phyloP scores from a whole-genome alignment of 345 rosid genomes.

The Sonneratia alba region DNA sequence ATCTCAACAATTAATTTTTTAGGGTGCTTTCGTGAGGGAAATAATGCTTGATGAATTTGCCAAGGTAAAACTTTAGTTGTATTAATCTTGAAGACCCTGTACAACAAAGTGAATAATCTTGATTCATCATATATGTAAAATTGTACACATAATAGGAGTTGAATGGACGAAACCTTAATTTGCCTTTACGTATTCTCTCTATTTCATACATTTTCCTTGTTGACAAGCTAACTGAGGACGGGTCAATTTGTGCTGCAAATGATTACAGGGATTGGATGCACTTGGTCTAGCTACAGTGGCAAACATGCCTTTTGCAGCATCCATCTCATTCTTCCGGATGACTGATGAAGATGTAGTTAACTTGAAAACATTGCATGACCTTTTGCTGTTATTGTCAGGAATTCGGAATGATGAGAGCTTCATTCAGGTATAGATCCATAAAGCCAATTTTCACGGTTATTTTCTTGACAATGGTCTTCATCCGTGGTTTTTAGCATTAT shows the following conservation, averaged over 20 bases:
- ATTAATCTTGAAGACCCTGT: conserved; percentile 1
- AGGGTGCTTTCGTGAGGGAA: conserved; percentile 86
- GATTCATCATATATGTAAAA: neutral
- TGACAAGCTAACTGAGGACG: neutral
- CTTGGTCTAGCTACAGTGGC: conserved; percentile 58
- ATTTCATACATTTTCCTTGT: neutral
- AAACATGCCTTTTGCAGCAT: conserved; percentile 37
- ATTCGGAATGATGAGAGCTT: conserved; percentile 22
- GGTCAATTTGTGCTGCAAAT: neutral
- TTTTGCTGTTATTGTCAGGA: conserved; percentile 54
- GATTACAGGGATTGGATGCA: conserved; percentile 78
- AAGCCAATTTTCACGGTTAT: neutral
- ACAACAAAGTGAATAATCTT: neutral
- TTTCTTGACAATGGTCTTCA: neutral
- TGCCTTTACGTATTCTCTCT: neutral
- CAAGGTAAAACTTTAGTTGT: conserved; percentile 39
- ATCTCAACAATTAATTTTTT: conserved; percentile 18
- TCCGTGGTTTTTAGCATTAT: neutral
- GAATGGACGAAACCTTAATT: neutral
- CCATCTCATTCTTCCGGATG: conserved; percentile 35
- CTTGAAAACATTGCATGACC: conserved; percentile 62
- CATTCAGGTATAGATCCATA: conserved; percentile 26
- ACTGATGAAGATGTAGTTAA: conserved; percentile 69
- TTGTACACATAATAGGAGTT: neutral
- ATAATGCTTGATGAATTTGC: conserved; percentile 75